Evolutionary conservation across 306 rosid species (phyloP), one percentile per base, ranked within the genome.

Genomic region (Medicago arabica): DNA sequence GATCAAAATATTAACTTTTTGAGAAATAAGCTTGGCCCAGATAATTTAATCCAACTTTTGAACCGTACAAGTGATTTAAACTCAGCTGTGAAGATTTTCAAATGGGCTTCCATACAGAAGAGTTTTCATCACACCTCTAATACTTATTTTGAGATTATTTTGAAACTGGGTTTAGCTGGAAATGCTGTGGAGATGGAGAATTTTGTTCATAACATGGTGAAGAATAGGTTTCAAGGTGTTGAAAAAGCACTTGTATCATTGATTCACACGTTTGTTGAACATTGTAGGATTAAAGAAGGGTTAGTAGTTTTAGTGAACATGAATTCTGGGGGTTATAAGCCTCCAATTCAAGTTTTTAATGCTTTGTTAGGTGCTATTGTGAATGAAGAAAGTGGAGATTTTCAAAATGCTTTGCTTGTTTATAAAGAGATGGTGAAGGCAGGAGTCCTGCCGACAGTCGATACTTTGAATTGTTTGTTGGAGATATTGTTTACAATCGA

Each of bases 351-450:
- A 36, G 83, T 83, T 72, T 89, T 84, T 72, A 87, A 95, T 83
- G 83, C 69, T 78, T 79, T 95, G 25, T 81, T 92, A 69, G 85
- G 85, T 74, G 87, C 89, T 77, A 84, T 95, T 46, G 89, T 86
- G 51, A 47, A 86, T 54, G 77, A 84, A 68, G 83, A 76, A 68
- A 84, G 75, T 71, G 78, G 88, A 66, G 86, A 78, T 71, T 84
- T 92, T 78, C 87, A 65, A 50, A 86, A 90, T 3, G 83, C 86
- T 2, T 72, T 95, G 82, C 88, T 89, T 75, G 89, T 92, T 76
- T 95, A 95, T 80, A 95, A 95, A 61, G 98, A 95, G 86, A 88
- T 95, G 84, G 92, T 95, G 81, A 92, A 89, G 75, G 85, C 88
- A 7, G 91, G 97, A 58, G 59, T 83, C 36, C 55, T 84, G 9